Evolutionary conservation across 129 eudicot genomes (phyloP), one percentile per base, ranked within the genome.

Genomic region (Rutidosis leptorrhynchoides): DNA sequence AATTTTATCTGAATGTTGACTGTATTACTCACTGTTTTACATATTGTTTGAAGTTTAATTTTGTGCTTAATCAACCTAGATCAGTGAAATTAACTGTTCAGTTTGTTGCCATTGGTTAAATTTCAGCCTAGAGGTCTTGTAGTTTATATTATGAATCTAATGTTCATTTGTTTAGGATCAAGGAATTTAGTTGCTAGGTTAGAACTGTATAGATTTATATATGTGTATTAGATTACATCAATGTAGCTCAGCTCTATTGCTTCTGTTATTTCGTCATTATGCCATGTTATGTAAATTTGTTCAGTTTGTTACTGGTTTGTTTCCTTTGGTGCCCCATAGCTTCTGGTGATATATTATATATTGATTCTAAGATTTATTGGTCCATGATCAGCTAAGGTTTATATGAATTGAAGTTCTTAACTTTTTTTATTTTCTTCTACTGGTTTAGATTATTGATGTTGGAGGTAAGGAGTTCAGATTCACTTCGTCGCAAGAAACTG

Each of bases 401-500:
- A 35, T 5, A 16, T 43, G 19, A 43, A 55, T 24, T 55, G 16
- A 23, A 55, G 43, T 24, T 8, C 51, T 27, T 14, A 23, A 55
- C 30, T 24, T 8, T 58, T 27, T 14, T n/a, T 52, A 48, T 30
- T 74, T 60, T 71, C 19, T 52, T 16, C 48, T 70, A 19, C 58
- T 68, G 30, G 51, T 29, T 27, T 83, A 93, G 99, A 86, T 89
- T 61, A 89, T 93, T 81, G 83, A 83, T 77, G 95, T 93, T 26
- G 96, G 99, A 62, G 92, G 90, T 23, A 89, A 93, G 82, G 88
- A 68, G 76, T 88, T 88, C 78, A 84, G 88, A 70, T 93, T 93
- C 71, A 84, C 96, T 24, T 89, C 96, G 96, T 75, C 95, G 5
- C 79, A 74, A 42, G 99, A 93, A 76, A 75, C 73, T 26, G 95